A percentile compares a stretch with the other conserved stretches of the same genome.
These are phyloP conservation scores for Taphrina wiesneri DNA, from an alignment of 1,139 yeast species.

Conservation along the genomic window DNA sequence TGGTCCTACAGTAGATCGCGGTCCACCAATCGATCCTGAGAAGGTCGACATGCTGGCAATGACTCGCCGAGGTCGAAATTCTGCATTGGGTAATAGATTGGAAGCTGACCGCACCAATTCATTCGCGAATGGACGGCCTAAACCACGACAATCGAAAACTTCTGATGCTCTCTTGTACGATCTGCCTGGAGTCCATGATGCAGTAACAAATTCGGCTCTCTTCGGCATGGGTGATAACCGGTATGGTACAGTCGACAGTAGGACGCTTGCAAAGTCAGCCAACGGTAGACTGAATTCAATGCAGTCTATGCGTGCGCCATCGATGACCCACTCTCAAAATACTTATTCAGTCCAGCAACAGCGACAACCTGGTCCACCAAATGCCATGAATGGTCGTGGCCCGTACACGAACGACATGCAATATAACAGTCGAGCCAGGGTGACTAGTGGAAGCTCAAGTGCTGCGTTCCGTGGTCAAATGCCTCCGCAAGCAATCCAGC, in stretches of 20 bases:
- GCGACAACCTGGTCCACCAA: conserved; percentile 22
- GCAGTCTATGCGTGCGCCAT: conserved; percentile 18
- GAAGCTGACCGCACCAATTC: background rate
- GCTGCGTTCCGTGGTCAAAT: conserved; percentile 21
- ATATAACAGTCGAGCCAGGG: background rate
- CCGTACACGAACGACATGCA: conserved; percentile 6
- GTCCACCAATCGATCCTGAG: conserved; percentile 33
- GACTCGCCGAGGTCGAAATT: conserved; percentile 23
- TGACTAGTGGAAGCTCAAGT: background rate
- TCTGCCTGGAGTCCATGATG: conserved; percentile 21
- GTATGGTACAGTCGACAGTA: conserved; percentile 28
- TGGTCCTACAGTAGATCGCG: background rate
- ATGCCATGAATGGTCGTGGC: conserved; percentile 27
- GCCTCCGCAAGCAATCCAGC: conserved; percentile 14
- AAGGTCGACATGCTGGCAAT: conserved; percentile 35
- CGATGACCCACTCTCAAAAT: background rate
- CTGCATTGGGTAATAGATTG: background rate
- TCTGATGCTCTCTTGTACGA: conserved; percentile 16
- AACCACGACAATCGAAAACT: background rate
- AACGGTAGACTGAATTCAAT: conserved; percentile 19
- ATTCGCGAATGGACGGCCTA: conserved; percentile 18
- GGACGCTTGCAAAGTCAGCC: conserved; percentile 17
- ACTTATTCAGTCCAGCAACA: conserved; percentile 1
- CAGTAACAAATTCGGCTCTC: conserved; percentile 17
- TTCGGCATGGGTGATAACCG: conserved; percentile 33